Percentiles rank a stretch among this genome's conserved stretches.
Conservation (phyloP, 202 grass and related monocot genomes). For the Carex arenaria region DNA sequence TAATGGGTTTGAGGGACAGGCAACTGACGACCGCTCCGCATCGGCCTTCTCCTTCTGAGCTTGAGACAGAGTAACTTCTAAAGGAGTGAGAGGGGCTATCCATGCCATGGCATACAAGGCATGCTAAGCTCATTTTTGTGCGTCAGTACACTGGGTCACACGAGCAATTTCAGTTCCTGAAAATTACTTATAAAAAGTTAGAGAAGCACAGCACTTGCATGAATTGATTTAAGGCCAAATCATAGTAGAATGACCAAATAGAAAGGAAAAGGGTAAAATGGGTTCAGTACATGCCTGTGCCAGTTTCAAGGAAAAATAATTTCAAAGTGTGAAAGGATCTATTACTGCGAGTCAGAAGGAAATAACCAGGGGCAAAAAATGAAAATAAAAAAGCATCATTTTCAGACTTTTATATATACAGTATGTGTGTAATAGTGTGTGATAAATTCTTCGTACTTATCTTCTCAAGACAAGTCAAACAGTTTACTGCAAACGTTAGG, state of each 20-base stretch:
- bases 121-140: slow-evolving; percentile 61
- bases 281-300: neutral
- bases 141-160: neutral
- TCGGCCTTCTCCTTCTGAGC: slow-evolving; percentile 59
- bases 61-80: slow-evolving; percentile 80
- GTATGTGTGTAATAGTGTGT: neutral
- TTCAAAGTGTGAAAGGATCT: neutral
- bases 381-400: neutral
- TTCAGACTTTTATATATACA: neutral
- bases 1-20: slow-evolving; percentile 39
- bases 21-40: slow-evolving; percentile 57
- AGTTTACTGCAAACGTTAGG: neutral
- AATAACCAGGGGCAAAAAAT: neutral
- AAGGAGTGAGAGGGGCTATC: slow-evolving; percentile 72
- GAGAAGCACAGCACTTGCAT: neutral
- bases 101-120: slow-evolving; percentile 77
- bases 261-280: neutral
- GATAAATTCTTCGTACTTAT: neutral
- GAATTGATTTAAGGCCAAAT: neutral
- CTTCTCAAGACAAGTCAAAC: neutral
- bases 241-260: neutral
- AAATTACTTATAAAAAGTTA: slow-evolving; percentile 8
- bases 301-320: neutral
- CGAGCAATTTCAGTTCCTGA: neutral
- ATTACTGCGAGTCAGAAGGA: neutral